Base-by-base conservation (phyloP, 1,284 basidiomycete genomes). In the Agroathelia rolfsii region DNA sequence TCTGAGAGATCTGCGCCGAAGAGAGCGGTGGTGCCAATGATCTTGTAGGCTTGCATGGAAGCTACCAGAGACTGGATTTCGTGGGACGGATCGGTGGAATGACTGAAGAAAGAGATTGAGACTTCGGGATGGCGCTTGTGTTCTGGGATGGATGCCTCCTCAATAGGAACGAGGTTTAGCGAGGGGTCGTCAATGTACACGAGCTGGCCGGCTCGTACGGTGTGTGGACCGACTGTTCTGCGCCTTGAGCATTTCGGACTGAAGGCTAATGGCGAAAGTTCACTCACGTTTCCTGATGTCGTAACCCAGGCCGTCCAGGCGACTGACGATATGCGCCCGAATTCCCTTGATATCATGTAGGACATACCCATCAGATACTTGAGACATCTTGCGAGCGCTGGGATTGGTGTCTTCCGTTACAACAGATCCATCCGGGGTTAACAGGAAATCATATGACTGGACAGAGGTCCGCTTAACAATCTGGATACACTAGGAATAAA, bases 301-400 rank as follows among this genome's bases (percentile, higher is more conserved):
- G 47, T 88, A 93, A 3, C 88, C 88, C 44, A 65, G 73, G n/a
- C 81, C 80, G 47, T 92, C 88, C 30, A 89, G 52, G 15, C 84
- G 67, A 47, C 72, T 79, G 14, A 85, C 76, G 13, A 92, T 76
- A 38, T 76, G 75, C 2, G 78, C 68, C 17, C 81, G 69, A 28
- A 93, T 66, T 2, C 88, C 88, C 2, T 76, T 69, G 6, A 88
- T 64, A 49, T 89, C 81, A 29, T 76, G 66, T 17, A 93, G 56
- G 34, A 87, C 58, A 51, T 76, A 85, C 3, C 88, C 89, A 44
- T 83, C 75, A 1, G 64, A 45, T 16, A 78, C 66, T 30, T 65
- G 54, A 12, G 62, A 61, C 9, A 90, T 55, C 50, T 90, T 90
- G 19, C 72, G 54, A 2, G 62, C 47, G 37, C 69, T 70, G 2